Base-by-base conservation (phyloP, 2,329 filamentous ascomycete genomes). In the Colletotrichum lupini region DNA sequence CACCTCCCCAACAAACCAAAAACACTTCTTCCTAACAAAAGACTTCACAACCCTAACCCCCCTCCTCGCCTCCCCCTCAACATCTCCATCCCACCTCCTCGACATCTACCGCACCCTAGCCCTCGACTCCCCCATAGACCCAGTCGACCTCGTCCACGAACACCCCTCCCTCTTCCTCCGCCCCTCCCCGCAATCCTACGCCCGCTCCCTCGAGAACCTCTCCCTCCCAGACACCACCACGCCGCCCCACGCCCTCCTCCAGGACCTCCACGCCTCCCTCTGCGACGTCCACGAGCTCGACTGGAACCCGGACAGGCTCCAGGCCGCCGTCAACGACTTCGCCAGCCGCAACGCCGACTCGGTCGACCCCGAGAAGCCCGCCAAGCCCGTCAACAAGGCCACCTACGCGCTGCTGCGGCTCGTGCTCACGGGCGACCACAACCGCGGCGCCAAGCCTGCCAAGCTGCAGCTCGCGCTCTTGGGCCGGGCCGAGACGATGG, bases 131-230 rank as follows among this genome's bases (percentile, higher is more conserved):
- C 73, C 69, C n/a, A 30, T 69, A 63, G 73, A 75, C 49, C 74
- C 74, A 14, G 16, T 58, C 9, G 62, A 56, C 28, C 69, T 75
- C 14, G 28, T 74, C 61, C 53, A 74, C 35, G 64, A 69, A 28
- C 73, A 75, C 66, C 74, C 73, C 6, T 73, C 73, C 52, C 59
- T 76, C 62, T 76, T 76, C 69, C 67, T 75, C 68, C 66, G 69
- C 19, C 74, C 74, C 52, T 65, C 55, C 14, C 42, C 58, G 12
- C 49, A 71, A 14, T 46, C 67, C 60, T 66, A 55, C 60, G 7
- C 30, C 35, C 67, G 57, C 30, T 65, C 64, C 52, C 56, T 63
- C 56, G 37, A 53, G 28, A 69, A 68, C 37, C 42, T 73, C 5
- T 22, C 57, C 35, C 60, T 70, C 11, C 24, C 63, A 3, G 42